Evolutionary conservation across 257 asterid species (phyloP), one percentile per base, ranked within the genome.

Genomic region (Vinca minor): DNA sequence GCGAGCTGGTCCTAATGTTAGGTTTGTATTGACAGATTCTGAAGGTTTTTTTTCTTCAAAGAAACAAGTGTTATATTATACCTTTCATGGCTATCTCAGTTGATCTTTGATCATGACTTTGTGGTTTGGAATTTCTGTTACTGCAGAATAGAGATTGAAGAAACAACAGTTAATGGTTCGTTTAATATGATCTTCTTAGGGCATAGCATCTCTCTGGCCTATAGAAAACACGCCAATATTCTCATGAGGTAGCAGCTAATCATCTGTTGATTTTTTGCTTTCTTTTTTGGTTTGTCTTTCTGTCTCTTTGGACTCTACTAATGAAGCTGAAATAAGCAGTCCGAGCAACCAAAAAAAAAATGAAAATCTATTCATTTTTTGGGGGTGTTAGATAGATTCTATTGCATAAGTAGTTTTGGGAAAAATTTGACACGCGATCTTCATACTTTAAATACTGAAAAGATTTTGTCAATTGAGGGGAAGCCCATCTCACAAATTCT

Each of bases 91-190:
- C 62, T 25, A 3, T 63, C 34, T 66, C 29, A 23, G 29, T 26
- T 32, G 13, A 36, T 49, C 47, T n/a, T 36, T 46, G 13, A 68
- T 44, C 28, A 15, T 18, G 66, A 32, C 42, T 72, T 70, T 67
- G 6, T 29, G 29, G 35, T 46, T 34, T 44, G 53, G 44, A 58
- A 36, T 56, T 63, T 73, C 55, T 71, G 48, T 81, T 23, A 34
- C 82, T 80, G 81, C 94, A 88, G 96, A 82, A 76, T 89, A 77
- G 96, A 89, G 81, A 81, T 89, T 42, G 95, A 93, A 77, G 96
- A 93, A 82, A 82, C 94, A 41, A 77, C 74, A 57, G 95, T 93
- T 23, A 80, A 83, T 73, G 98, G 98, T 77, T 87, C 96, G 18
- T 92, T 92, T 80, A 92, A 72, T 71, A 89, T 92, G 96, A 46